Conservation (phyloP, 371 early-diverging fungal species). For the Mucor plumbeus region DNA sequence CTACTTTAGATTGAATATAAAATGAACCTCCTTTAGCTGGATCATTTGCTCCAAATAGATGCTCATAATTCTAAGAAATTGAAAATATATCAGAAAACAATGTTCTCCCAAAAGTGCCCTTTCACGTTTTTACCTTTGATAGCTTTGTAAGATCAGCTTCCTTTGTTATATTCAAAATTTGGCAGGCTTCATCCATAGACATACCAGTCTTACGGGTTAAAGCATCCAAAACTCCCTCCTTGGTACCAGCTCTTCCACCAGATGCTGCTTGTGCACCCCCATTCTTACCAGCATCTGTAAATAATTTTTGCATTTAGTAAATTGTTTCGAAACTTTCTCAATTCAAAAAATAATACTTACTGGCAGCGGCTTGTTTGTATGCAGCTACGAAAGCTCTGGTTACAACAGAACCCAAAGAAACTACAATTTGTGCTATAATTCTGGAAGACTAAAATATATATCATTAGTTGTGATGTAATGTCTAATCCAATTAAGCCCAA, state of each 20-base stretch:
- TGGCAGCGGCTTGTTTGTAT: slow-evolving; percentile 89
- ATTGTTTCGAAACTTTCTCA: background rate
- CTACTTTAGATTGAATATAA: slow-evolving; percentile 94
- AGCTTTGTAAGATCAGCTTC: slow-evolving; percentile 74
- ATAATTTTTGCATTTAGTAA: background rate
- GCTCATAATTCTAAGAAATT: slow-evolving; percentile 78
- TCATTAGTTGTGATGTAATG: background rate
- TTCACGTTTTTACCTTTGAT: slow-evolving; percentile 57
- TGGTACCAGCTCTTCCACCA: slow-evolving; percentile 42
- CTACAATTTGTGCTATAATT: slow-evolving; percentile 86
- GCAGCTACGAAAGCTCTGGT: slow-evolving; percentile 95
- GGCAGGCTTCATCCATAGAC: slow-evolving; percentile 89
- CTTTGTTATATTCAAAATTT: slow-evolving; percentile 90
- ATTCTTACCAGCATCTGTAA: slow-evolving; percentile 64
- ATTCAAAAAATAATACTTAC: slow-evolving; percentile 58
- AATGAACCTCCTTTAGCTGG: slow-evolving; percentile 87
- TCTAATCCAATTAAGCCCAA: background rate
- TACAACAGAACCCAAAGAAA: slow-evolving; percentile 85
- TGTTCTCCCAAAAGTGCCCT: background rate
- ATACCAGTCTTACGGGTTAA: slow-evolving; percentile 86
- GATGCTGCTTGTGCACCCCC: slow-evolving; percentile 63
- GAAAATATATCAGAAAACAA: background rate
- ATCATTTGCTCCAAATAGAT: slow-evolving; percentile 89
- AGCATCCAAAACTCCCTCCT: slow-evolving; percentile 70
- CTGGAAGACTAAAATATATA: slow-evolving; percentile 54